Conservation (phyloP, 371 early-diverging fungal species). For the Rhizomucor pusillus region DNA sequence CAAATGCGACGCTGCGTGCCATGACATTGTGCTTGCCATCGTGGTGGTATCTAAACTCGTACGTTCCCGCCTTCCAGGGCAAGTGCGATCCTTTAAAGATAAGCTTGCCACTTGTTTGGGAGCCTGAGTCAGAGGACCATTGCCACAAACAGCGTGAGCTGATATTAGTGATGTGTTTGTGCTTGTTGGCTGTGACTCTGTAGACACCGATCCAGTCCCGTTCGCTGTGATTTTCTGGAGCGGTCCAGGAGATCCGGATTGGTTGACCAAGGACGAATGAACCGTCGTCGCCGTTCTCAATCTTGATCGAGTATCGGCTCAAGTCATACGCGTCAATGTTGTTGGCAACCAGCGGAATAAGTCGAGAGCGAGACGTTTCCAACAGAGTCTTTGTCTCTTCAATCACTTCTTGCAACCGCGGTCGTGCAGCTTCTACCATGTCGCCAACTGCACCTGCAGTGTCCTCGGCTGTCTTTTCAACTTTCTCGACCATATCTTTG, state of each 20-base stretch:
- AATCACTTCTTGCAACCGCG: slow-evolving; percentile 59
- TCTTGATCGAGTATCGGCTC: slow-evolving; percentile 43
- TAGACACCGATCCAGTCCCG: slow-evolving; percentile 95
- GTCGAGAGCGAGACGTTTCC: slow-evolving; percentile 43
- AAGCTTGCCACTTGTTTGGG: slow-evolving; percentile 35
- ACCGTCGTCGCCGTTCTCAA: slow-evolving; percentile 13
- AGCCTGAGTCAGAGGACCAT: slow-evolving; percentile 25
- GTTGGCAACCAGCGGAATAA: slow-evolving; percentile 39
- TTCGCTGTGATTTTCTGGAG: slow-evolving; percentile 65
- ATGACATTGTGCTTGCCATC: slow-evolving; percentile 85
- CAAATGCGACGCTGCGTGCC: slow-evolving; percentile 73
- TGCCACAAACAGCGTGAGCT: slow-evolving; percentile 71
- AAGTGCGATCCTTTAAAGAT: slow-evolving; percentile 61
- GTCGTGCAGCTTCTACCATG: slow-evolving; percentile 39
- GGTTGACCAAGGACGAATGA: slow-evolving; percentile 66
- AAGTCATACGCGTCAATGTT: slow-evolving; percentile 53
- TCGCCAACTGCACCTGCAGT: slow-evolving; percentile 54
- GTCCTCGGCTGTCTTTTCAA: slow-evolving; percentile 60
- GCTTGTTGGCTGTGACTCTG: slow-evolving; percentile 69
- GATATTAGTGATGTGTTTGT: slow-evolving; percentile 68
- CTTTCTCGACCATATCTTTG: slow-evolving; percentile 56
- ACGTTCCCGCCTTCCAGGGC: slow-evolving; percentile 84
- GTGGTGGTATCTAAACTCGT: slow-evolving; percentile 88
- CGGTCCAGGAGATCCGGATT: slow-evolving; percentile 70
- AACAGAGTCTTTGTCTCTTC: slow-evolving; percentile 53